These are phyloP conservation scores for Podila clonocystis DNA, from an alignment of 192 early-diverging fungal species.

Conservation along the genomic window DNA sequence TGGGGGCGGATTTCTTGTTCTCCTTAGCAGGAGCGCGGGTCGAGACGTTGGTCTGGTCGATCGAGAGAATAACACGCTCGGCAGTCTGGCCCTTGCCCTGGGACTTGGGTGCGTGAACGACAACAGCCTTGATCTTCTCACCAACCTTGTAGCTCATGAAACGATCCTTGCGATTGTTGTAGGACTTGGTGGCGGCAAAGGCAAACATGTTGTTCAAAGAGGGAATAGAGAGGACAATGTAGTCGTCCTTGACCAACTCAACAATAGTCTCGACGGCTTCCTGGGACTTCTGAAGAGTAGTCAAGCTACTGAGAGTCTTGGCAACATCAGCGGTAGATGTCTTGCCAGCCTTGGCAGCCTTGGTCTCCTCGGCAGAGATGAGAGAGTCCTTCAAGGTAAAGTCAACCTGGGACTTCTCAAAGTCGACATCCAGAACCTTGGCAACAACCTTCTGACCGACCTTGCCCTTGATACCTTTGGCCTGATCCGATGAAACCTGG, in stretches of 20 bases:
- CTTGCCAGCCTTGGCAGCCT: slow-evolving; percentile 29
- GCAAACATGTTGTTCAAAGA: slow-evolving; percentile 59
- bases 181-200: slow-evolving; percentile 66
- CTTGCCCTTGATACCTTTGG: slow-evolving; percentile 57
- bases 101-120: slow-evolving; percentile 52
- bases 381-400: slow-evolving; percentile 62
- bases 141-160: slow-evolving; percentile 71
- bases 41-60: slow-evolving; percentile 18
- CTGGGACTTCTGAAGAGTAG: slow-evolving; percentile 47
- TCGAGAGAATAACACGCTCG: slow-evolving; percentile 31
- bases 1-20: slow-evolving; percentile 13
- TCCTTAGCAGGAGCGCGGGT: slow-evolving; percentile 10
- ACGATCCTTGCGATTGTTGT: slow-evolving; percentile 69
- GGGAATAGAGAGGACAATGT: slow-evolving; percentile 76
- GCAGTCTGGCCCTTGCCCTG: slow-evolving; percentile 38
- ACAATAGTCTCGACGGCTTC: slow-evolving; percentile 66
- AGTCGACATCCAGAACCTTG: slow-evolving; percentile 77
- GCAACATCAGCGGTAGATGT: slow-evolving; percentile 9
- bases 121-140: slow-evolving; percentile 59
- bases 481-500: slow-evolving; percentile 66
- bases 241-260: slow-evolving; percentile 84
- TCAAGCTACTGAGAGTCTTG: slow-evolving; percentile 26
- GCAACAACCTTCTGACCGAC: slow-evolving; percentile 61
- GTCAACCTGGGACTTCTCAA: slow-evolving; percentile 71
- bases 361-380: slow-evolving; percentile 23